Evolutionary conservation across 1,284 basidiomycete genomes (phyloP), one percentile per base, ranked within the genome.

Genomic region (Mycosarcoma mackinlayi): DNA sequence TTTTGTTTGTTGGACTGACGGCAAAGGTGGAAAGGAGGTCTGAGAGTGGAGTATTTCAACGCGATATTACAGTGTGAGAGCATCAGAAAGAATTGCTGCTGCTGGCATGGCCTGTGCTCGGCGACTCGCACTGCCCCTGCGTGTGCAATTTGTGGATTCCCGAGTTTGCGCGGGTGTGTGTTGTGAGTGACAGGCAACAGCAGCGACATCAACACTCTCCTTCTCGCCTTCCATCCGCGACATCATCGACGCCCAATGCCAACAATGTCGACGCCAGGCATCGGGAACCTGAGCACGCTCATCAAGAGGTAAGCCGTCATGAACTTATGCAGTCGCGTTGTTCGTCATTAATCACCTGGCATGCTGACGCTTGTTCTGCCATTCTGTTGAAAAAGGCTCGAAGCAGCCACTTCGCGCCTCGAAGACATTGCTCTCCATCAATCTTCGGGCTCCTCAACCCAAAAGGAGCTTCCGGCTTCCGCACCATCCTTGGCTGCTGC

Each of bases 341-440:
- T 5, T 4, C 4, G 6, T 11, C n/a, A 14, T 18, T 27, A 27
- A 16, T 7, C 24, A 5, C 38, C 42, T 40, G 21, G 28, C 25
- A 28, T 35, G 21, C 40, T 54, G 24, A 51, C 58, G 31, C 25
- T 35, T n/a, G n/a, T 28, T 27, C 10, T n/a, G 37, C 21, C 34
- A 4, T 14, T 24, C 28, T 41, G 24, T 25, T 37, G 5, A 2
- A 33, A 33, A 47, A 80, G 78, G 35, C 73, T 82, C 24, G 91
- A 95, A 86, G 95, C 96, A 41, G 93, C 93, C 3, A 94, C 94
- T 8, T 93, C 92, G 48, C 89, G 95, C 51, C 88, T 98, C 25
- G 95, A 98, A 84, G 95, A 98, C 82, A 87, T 97, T 62, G 91
- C 90, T 51, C 83, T 86, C 60, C 85, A 86, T 39, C 49, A 72